Conservation (phyloP, 1,284 basidiomycete species). For the Pseudozyma sp. region DNA sequence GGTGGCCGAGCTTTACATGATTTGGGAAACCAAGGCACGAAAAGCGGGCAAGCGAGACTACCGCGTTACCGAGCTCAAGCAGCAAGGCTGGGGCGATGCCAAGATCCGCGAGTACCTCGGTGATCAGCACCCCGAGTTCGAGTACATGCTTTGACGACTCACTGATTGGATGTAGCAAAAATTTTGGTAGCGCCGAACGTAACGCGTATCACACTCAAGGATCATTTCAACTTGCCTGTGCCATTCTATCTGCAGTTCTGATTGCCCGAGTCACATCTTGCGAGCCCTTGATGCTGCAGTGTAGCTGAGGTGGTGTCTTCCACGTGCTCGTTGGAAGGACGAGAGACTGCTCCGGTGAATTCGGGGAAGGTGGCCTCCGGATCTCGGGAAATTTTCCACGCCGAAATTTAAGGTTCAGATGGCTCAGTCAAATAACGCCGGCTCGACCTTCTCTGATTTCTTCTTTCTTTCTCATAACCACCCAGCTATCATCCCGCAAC, state of each 20-base stretch:
- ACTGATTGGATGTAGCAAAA: neutral
- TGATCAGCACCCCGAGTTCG: slow-evolving; percentile 60
- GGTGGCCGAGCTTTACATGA: slow-evolving; percentile 49
- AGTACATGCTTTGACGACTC: slow-evolving; percentile 38
- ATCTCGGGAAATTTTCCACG: slow-evolving; percentile 1
- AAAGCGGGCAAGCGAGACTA: slow-evolving; percentile 51
- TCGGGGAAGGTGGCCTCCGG: neutral
- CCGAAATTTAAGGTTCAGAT: slow-evolving; percentile 4
- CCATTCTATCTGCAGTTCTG: no score
- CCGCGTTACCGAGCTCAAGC: slow-evolving; percentile 41
- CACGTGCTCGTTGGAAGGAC: no score
- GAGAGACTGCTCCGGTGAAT: no score
- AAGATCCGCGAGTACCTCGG: slow-evolving; percentile 58
- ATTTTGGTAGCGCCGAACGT: no score
- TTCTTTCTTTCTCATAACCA: neutral
- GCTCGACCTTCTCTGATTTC: neutral
- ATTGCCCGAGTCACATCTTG: no score
- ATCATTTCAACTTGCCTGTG: no score
- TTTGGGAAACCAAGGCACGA: slow-evolving; percentile 49
- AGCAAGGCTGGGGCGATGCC: slow-evolving; percentile 47
- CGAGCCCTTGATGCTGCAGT: no score
- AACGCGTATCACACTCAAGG: no score
- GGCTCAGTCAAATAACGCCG: slow-evolving; percentile 36
- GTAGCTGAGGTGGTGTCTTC: no score
- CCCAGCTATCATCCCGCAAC: slow-evolving; percentile 3